Base-by-base conservation (phyloP, 306 rosid species). In the Casuarina cunninghamiana region DNA sequence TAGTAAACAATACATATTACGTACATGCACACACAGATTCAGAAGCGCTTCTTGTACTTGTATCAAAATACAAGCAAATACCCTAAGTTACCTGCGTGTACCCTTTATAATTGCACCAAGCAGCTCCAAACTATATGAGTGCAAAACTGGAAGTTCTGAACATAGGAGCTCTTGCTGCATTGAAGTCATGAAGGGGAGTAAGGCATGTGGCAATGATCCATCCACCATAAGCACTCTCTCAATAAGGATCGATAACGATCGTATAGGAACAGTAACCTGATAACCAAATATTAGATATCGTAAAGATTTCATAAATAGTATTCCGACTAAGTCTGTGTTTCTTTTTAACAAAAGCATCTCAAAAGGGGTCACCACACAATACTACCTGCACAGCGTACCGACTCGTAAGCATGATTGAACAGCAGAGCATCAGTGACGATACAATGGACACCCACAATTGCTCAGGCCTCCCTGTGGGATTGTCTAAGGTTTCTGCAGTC, bases 71-170 rank as follows among this genome's bases (percentile, higher is more conserved):
- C 42, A 17, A 16, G 57, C 39, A 9, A 11, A 48, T 7, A 65
- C 16, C 37, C 12, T 41, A 55, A 44, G 79, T 78, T 88, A 87
- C 99, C 98, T 91, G 72, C 93, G 91, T 17, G 78, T 81, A 69
- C 89, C 90, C 86, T 85, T 89, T 68, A 91, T 75, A 46, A 93
- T 77, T 49, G 91, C 91, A 76, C 63, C 60, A 54, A 96, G 97
- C 74, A 96, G 87, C 46, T 96, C 97, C 86, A 96, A 60, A 85
- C 89, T 68, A 78, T 75, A 62, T 37, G 73, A 85, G 84, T 96
- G 99, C 88, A 93, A 83, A 39, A 69, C 84, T 41, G 99, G 98
- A 83, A 96, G 99, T 83, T 88, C 91, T 21, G 91, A 91, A 83
- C 96, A 91, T 63, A 96, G 80, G 51, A 82, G 82, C 77, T 93